These are phyloP conservation scores for Cyclotella baltica DNA, from an alignment of 108 stramenopile species.

Conservation along the genomic window DNA sequence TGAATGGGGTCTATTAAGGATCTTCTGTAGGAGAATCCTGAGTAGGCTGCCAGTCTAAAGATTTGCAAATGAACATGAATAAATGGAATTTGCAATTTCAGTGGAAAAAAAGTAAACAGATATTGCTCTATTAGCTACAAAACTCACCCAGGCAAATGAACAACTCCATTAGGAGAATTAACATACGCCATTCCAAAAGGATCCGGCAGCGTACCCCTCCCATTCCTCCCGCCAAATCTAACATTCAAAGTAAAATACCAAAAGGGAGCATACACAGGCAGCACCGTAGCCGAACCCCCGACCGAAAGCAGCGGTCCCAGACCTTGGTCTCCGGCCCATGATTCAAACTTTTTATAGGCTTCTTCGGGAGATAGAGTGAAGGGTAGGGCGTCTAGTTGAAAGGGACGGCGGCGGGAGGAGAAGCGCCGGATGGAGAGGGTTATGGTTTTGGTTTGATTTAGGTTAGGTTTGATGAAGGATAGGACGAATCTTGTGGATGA, in stretches of 20 bases:
- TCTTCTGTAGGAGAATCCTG: constrained; percentile 80
- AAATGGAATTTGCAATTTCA: too few species aligned
- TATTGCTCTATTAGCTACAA: too few species aligned
- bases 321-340: constrained; percentile 84
- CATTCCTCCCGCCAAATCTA: constrained; percentile 50
- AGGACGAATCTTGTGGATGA: background rate
- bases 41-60: constrained; percentile 62
- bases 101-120: background rate
- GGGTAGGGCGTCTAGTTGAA: constrained; percentile 73
- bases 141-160: constrained; percentile 69
- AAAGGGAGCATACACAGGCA: constrained; percentile 76
- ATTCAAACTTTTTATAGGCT: constrained; percentile 68
- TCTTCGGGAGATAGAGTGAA: constrained; percentile 76
- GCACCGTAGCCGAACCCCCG: constrained; percentile 53
- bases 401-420: constrained; percentile 35
- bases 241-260: constrained; percentile 85
- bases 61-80: background rate
- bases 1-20: constrained; percentile 82
- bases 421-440: constrained; percentile 2
- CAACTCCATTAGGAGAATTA: constrained; percentile 45
- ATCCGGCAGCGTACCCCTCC: constrained; percentile 40
- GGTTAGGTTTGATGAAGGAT: background rate
- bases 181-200: constrained; percentile 59
- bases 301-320: constrained; percentile 60
- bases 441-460: background rate